Base-by-base conservation (phyloP, 148 eudicot genomes). In the Chenopodium suecicum region DNA sequence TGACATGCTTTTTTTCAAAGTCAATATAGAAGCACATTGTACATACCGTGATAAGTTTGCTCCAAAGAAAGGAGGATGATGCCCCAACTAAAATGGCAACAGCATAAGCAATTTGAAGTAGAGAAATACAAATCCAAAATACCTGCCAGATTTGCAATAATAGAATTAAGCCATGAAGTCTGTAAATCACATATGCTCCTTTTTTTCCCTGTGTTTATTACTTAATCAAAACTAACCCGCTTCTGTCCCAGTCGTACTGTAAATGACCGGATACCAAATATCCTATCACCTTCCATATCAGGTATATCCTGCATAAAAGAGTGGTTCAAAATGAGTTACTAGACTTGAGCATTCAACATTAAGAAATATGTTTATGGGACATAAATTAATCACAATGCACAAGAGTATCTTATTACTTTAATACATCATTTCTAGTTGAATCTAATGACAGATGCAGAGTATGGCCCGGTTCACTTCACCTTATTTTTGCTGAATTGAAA, bases 161-260 rank as follows among this genome's bases (percentile, higher is more conserved):
- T 27, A 23, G 29, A 80, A 48, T 64, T 34, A 74, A 75, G 56
- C 22, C 2, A 19, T n/a, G 7, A 76, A 60, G 4, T 41, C 16
- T 46, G 9, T 80, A 78, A 65, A 12, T 10, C 13, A n/a, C 68
- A 77, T 37, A 56, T 79, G 58, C n/a, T 50, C 23, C 10, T 16
- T 52, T 44, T 19, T 60, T 34, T 3, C 5, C 37, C 37, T 3
- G 6, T 12, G 56, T 9, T 34, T 66, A 47, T 25, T 68, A 25
- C 6, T 25, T 17, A 25, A n/a, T 47, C 34, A 70, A 58, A 65
- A 86, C 97, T 86, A 81, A 92, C 99, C 97, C 88, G 90, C 84
- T 97, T 83, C 79, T 97, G 99, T 79, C 98, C 99, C 89, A 97
- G 76, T 14, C 95, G 90, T 62, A 97, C 99, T n/a, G 98, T 89